These are phyloP conservation scores for Sporobolus alterniflorus DNA, from an alignment of 202 grass and related monocot species.

Conservation along the genomic window DNA sequence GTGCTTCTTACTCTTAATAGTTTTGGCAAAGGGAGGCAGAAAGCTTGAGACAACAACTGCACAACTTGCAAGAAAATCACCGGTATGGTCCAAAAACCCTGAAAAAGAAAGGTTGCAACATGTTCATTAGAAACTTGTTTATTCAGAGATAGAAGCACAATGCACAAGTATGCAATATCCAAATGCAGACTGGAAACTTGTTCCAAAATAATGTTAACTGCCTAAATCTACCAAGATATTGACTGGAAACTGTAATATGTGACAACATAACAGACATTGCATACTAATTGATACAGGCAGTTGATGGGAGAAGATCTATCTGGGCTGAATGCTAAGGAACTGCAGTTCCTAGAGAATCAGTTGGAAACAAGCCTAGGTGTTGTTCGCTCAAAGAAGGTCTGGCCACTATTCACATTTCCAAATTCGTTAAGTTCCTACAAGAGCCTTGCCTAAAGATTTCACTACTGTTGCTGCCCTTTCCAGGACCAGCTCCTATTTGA, in stretches of 20 bases:
- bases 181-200: too few species aligned
- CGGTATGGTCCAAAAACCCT: slow-evolving; percentile 53
- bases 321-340: slow-evolving; percentile 59
- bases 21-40: slow-evolving; percentile 85
- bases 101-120: slow-evolving; percentile 19
- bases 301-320: slow-evolving; percentile 87
- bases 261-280: slow-evolving; percentile 4
- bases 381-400: slow-evolving; percentile 74
- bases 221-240: background rate
- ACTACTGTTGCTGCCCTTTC: slow-evolving; percentile 38
- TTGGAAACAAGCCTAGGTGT: slow-evolving; percentile 70
- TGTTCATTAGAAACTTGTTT: slow-evolving; percentile 8
- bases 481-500: slow-evolving; percentile 71
- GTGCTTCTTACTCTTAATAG: slow-evolving; percentile 37
- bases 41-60: slow-evolving; percentile 96
- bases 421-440: slow-evolving; percentile 15
- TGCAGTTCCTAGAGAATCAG: slow-evolving; percentile 75
- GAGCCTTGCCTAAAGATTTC: slow-evolving; percentile 3
- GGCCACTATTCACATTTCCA: slow-evolving; percentile 9
- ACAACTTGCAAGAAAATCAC: slow-evolving; percentile 79
- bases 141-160: background rate
- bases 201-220: background rate
- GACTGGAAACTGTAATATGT: background rate
- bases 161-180: background rate
- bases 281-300: slow-evolving; percentile 58